Conservation (phyloP, 2,329 filamentous ascomycete genomes). For the Microcyclospora tardicrescens region DNA sequence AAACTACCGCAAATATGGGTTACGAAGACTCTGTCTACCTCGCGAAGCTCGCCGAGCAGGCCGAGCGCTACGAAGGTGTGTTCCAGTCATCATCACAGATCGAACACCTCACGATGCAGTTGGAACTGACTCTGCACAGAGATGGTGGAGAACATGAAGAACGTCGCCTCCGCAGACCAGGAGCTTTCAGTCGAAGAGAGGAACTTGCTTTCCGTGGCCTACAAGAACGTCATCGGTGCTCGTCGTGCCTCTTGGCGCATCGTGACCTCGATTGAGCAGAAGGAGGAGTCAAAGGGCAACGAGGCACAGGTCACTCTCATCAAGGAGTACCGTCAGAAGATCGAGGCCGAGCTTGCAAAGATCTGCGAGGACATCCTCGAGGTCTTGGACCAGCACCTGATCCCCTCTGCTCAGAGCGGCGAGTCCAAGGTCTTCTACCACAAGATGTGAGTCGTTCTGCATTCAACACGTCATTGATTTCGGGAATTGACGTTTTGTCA, state of each 20-base stretch:
- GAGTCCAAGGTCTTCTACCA: conserved; percentile 99
- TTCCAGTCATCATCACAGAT: background rate
- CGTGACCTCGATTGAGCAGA: conserved; percentile 96
- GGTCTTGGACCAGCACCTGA: conserved; percentile 85
- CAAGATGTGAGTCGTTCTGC: conserved; percentile 65
- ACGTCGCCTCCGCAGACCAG: conserved; percentile 69
- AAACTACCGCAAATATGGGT: conserved; percentile 53
- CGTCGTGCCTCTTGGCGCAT: conserved; percentile 97
- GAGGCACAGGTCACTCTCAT: conserved; percentile 79
- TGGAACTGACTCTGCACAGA: conserved; percentile 41
- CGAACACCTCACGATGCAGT: too few relatives aligned
- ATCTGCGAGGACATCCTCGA: conserved; percentile 97
- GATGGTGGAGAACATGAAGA: conserved; percentile 99
- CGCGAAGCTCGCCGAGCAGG: conserved; percentile 99
- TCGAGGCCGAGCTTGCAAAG: conserved; percentile 90
- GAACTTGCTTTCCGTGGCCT: conserved; percentile 92
- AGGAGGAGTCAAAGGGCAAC: conserved; percentile 99
- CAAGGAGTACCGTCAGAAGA: conserved; percentile 98
- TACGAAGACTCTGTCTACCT: conserved; percentile 99
- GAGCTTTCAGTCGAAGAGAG: conserved; percentile 74
- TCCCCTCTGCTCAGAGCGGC: conserved; percentile 83
- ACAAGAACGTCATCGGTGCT: conserved; percentile 98
- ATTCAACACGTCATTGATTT: background rate
- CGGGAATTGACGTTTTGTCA: conserved; percentile 4
- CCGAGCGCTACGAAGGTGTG: conserved; percentile 97